phyloP scores from a whole-genome alignment of 2,329 filamentous ascomycete species.

The Calonectria montana region DNA sequence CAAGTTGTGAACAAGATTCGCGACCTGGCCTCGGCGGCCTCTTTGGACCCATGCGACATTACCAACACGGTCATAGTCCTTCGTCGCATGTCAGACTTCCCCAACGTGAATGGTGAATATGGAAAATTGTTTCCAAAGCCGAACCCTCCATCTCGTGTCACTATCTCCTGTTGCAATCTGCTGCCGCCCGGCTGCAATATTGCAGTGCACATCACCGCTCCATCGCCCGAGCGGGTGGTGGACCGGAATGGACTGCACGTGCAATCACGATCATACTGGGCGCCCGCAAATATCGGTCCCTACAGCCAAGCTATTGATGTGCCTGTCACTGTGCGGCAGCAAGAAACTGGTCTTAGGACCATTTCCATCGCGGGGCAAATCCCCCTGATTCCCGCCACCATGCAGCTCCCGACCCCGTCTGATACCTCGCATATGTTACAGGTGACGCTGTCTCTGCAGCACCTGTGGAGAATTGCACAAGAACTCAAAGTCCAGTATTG shows the following conservation, averaged over 20 bases:
- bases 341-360: constrained; percentile 43
- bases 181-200: constrained; percentile 71
- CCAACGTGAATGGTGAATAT: constrained; percentile 80
- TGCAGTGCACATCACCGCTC: constrained; percentile 66
- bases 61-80: constrained; percentile 75
- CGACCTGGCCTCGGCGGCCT: constrained; percentile 49
- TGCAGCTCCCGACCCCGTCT: constrained; percentile 66
- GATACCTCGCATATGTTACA: constrained; percentile 64
- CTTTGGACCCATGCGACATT: constrained; percentile 52
- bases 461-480: constrained; percentile 84
- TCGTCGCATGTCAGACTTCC: constrained; percentile 83
- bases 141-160: constrained; percentile 88
- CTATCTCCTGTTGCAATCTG: constrained; percentile 78
- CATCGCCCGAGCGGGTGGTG: constrained; percentile 40
- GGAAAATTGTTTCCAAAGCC: constrained; percentile 78
- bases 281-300: constrained; percentile 95
- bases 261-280: constrained; percentile 95
- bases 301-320: constrained; percentile 89
- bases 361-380: constrained; percentile 91
- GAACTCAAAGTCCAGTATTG: constrained; percentile 80
- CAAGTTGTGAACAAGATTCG: constrained; percentile 60
- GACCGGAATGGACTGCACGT: constrained; percentile 80
- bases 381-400: constrained; percentile 82
- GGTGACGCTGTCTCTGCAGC: constrained; percentile 82
- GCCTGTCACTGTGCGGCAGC: constrained; percentile 38